phyloP scores from a whole-genome alignment of 768 basidiomycete genomes.

The Neoboletus brunneissimus region DNA sequence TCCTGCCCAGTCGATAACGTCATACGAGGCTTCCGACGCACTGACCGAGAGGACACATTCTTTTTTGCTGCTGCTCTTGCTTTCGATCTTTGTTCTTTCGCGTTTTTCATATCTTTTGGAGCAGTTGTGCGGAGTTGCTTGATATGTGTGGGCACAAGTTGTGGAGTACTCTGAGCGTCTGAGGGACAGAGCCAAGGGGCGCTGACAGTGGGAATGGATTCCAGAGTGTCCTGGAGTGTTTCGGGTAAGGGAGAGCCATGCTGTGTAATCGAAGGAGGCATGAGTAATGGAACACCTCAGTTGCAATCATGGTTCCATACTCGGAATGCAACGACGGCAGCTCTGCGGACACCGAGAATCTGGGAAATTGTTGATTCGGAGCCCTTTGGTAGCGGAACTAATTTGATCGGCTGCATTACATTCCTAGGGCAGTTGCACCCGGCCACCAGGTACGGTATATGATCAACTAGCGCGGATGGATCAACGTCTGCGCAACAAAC shows the following conservation, averaged over 20 bases:
- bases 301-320: slow-evolving; percentile 41
- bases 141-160: slow-evolving; percentile 68
- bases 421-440: slow-evolving; percentile 56
- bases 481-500: slow-evolving; percentile 76
- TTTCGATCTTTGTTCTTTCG: slow-evolving; percentile 54
- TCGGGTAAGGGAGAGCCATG: slow-evolving; percentile 39
- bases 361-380: slow-evolving; percentile 61
- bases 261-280: slow-evolving; percentile 27
- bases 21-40: slow-evolving; percentile 22
- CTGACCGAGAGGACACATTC: slow-evolving; percentile 10
- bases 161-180: slow-evolving; percentile 8
- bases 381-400: slow-evolving; percentile 65
- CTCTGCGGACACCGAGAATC: slow-evolving; percentile 62
- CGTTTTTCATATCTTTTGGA: slow-evolving; percentile 74
- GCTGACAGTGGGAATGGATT: slow-evolving; percentile 50
- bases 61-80: slow-evolving; percentile 50
- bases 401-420: slow-evolving; percentile 41
- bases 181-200: slow-evolving; percentile 62
- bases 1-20: slow-evolving; percentile 15
- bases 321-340: slow-evolving; percentile 63
- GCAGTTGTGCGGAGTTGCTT: slow-evolving; percentile 78
- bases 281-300: slow-evolving; percentile 5
- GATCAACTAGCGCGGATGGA: slow-evolving; percentile 66
- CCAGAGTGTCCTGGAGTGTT: slow-evolving; percentile 39
- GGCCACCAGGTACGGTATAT: slow-evolving; percentile 75